Evolutionary conservation across 2,329 filamentous ascomycete species (phyloP), one percentile per base, ranked within the genome.

Genomic region (Fusarium tuaranense): DNA sequence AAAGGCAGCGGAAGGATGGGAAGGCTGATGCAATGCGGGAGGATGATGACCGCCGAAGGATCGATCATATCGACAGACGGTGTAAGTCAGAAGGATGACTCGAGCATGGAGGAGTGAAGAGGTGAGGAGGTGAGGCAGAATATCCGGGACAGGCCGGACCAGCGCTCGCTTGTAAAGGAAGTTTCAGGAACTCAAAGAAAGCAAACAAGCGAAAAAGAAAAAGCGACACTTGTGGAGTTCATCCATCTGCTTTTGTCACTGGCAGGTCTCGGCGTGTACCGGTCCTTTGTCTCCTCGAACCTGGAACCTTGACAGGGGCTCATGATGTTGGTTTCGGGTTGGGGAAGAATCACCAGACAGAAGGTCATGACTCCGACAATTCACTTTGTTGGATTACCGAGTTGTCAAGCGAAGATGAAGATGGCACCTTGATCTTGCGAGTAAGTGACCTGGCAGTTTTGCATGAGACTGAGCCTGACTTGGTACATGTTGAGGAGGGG

Each of bases 11-110:
- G 63, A 46, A 48, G 39, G 62, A 63, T 65, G 60, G 60, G 60
- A 65, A 22, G 64, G 27, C 39, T 53, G 48, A 75, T 51, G 65
- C 44, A 77, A 70, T 74, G 51, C 18, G 57, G 57, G 57, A 59
- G 69, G 62, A 57, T 53, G 48, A 53, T 30, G 48, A 32, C 27
- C 27, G 62, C 27, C 27, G 64, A 58, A 32, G 58, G 20, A 60
- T 59, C 44, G 20, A 60, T 59, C 44, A 65, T 57, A 67, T 71
- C 61, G 72, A 63, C 60, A 75, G 62, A 55, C n/a, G 36, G 34
- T 55, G 27, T 32, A 55, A 75, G 57, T 36, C 14, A 38, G 32
- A 27, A 58, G 25, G 67, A 53, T 53, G 48, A 53, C 48, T 18
- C 48, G 48, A 32, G 48, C 27, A 53, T 53, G 48, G 61, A 53